phyloP scores from a whole-genome alignment of 352 stramenopile genomes.

The Globisporangium spinosum region DNA sequence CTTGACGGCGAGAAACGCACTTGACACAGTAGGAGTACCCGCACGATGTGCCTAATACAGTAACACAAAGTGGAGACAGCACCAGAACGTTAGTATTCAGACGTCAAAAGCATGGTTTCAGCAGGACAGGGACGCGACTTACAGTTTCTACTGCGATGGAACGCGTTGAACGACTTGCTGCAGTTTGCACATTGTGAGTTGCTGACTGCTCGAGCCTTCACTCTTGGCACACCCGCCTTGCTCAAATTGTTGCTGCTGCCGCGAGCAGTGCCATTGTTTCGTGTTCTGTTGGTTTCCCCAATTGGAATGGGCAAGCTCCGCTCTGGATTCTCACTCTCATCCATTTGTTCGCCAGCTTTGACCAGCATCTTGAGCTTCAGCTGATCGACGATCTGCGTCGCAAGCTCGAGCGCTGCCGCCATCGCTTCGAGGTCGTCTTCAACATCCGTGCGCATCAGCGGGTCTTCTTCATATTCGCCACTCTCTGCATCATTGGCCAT shows the following conservation, averaged over 20 bases:
- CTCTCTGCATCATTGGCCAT: conserved; percentile 12
- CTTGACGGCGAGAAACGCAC: conserved; percentile 48
- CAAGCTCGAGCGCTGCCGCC: conserved; percentile 45
- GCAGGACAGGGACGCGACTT: conserved; percentile 1
- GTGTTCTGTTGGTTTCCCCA: conserved; percentile 2
- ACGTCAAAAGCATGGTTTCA: background rate
- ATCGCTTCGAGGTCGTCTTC: conserved; percentile 44
- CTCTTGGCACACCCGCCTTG: conserved; percentile 34
- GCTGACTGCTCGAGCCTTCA: conserved; percentile 29
- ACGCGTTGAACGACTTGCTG: conserved; percentile 63
- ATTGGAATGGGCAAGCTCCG: conserved; percentile 15
- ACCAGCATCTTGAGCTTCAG: conserved; percentile 53
- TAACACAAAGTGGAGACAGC: background rate
- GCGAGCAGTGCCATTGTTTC: background rate
- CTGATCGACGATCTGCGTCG: conserved; percentile 53
- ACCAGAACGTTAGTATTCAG: conserved; percentile 3
- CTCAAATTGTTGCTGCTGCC: conserved; percentile 10
- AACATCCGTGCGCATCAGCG: conserved; percentile 2
- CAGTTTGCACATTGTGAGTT: conserved; percentile 48
- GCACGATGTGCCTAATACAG: conserved; percentile 28
- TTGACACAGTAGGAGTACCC: conserved; percentile 65
- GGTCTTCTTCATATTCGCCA: conserved; percentile 17
- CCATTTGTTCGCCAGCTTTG: conserved; percentile 42
- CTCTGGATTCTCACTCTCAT: conserved; percentile 23
- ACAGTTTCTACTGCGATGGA: conserved; percentile 65